These are phyloP conservation scores for Tripidium arundinaceum DNA, from an alignment of 202 grass and related monocot species.

Conservation along the genomic window DNA sequence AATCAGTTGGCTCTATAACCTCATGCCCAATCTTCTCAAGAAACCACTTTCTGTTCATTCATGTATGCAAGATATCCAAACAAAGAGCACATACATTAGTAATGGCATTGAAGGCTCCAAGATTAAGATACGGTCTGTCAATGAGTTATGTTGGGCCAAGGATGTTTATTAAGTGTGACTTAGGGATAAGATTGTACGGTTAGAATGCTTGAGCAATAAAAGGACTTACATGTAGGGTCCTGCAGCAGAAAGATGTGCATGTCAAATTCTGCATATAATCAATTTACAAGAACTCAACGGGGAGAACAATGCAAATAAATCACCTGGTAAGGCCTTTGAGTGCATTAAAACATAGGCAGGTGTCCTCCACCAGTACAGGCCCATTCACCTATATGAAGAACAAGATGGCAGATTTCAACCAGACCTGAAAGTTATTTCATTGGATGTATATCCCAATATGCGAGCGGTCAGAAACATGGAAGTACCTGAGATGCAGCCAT, in stretches of 20 bases:
- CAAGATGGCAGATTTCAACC: conserved; percentile 7
- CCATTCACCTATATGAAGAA: conserved; percentile 64
- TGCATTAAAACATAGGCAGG: conserved; percentile 43
- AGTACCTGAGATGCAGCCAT: conserved; percentile 72
- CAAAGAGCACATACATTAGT: conserved; percentile 29
- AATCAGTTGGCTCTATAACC: too few relatives aligned
- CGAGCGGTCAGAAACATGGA: background rate
- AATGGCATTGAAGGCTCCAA: background rate
- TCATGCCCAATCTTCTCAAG: too few relatives aligned
- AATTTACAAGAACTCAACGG: conserved; percentile 9
- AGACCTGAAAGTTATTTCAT: background rate
- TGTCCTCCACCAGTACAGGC: conserved; percentile 78
- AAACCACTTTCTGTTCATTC: too few relatives aligned
- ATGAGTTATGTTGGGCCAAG: background rate
- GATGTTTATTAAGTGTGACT: conserved; percentile 20
- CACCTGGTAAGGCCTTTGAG: conserved; percentile 90
- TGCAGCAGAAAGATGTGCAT: conserved; percentile 40
- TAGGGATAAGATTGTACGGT: background rate
- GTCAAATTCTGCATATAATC: conserved; percentile 35
- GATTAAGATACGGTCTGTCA: background rate
- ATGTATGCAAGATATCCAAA: background rate
- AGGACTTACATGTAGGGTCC: conserved; percentile 93
- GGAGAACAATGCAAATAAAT: conserved; percentile 19
- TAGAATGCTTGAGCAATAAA: background rate
- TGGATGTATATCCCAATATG: background rate